Evolutionary conservation across 2,329 filamentous ascomycete species (phyloP).

Genomic region (Alternaria triticina): DNA sequence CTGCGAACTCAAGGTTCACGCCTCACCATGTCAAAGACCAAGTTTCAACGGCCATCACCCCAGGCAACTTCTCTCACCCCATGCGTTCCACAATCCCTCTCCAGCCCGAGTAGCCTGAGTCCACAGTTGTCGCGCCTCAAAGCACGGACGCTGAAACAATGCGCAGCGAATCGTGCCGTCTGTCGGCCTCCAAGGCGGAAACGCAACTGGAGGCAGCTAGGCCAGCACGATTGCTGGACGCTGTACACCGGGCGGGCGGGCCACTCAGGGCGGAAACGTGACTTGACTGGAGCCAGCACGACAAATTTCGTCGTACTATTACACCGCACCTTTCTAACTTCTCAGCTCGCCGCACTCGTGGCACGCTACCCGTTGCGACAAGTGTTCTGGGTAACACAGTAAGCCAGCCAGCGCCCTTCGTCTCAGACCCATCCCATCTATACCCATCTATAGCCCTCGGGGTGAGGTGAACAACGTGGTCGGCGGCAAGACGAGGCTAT

Average conservation of each 20-base stretch:
- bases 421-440: background rate
- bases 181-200: constrained; percentile 17
- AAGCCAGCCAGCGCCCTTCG: constrained; percentile 3
- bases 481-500: constrained; percentile 3
- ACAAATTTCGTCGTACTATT: background rate
- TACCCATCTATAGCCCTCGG: background rate
- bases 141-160: constrained; percentile 28
- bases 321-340: background rate
- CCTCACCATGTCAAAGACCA: background rate
- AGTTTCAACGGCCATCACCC: constrained; percentile 4
- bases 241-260: background rate
- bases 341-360: background rate
- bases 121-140: constrained; percentile 1
- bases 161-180: constrained; percentile 24
- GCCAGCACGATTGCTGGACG: constrained; percentile 9
- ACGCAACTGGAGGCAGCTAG: constrained; percentile 24
- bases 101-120: constrained; percentile 10
- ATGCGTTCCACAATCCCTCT: constrained; percentile 21
- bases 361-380: constrained; percentile 8
- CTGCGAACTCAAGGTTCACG: background rate
- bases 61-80: constrained; percentile 20
- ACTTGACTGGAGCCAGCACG: constrained; percentile 18
- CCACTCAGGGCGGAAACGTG: constrained; percentile 15
- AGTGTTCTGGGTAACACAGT: background rate
- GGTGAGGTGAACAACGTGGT: constrained; percentile 20